Conservation (phyloP, 2,329 filamentous ascomycete genomes). For the Claviceps sp. region DNA sequence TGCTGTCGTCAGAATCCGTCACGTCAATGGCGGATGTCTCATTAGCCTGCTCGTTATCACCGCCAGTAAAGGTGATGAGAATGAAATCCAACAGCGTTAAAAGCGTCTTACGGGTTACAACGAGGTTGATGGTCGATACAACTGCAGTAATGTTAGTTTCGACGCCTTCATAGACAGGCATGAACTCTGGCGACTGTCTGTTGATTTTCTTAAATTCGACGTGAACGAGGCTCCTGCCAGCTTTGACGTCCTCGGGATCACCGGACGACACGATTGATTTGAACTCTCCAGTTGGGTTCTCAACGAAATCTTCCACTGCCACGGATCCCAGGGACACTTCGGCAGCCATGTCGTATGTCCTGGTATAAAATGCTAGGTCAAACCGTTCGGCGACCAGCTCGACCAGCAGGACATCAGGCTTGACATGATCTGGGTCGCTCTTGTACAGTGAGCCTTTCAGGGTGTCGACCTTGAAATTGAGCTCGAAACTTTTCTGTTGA, state of each 20-base stretch:
- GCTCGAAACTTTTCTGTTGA: constrained; percentile 85
- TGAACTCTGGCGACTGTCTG: constrained; percentile 81
- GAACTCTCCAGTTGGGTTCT: constrained; percentile 78
- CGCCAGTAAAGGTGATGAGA: constrained; percentile 72
- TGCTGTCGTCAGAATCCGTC: constrained; percentile 14
- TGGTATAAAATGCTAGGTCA: constrained; percentile 71
- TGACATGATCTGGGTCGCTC: constrained; percentile 64
- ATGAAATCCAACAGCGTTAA: constrained; percentile 90
- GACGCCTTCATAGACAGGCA: constrained; percentile 80
- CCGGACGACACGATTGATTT: constrained; percentile 92
- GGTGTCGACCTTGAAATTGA: constrained; percentile 91
- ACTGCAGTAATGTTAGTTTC: constrained; percentile 85
- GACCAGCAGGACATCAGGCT: constrained; percentile 69
- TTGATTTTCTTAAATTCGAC: constrained; percentile 88
- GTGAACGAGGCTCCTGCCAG: constrained; percentile 69
- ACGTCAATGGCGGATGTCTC: constrained; percentile 19
- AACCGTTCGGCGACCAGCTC: constrained; percentile 87
- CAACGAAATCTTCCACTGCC: constrained; percentile 88
- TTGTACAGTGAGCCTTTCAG: constrained; percentile 86
- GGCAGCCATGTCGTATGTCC: constrained; percentile 84
- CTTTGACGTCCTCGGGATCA: constrained; percentile 55
- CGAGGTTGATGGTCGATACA: constrained; percentile 89
- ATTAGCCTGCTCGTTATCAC: constrained; percentile 30
- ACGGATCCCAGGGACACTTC: constrained; percentile 80
- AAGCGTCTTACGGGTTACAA: constrained; percentile 86